These are phyloP conservation scores for Vitis amurensis DNA, from an alignment of 164 flowering plant species.

Conservation along the genomic window DNA sequence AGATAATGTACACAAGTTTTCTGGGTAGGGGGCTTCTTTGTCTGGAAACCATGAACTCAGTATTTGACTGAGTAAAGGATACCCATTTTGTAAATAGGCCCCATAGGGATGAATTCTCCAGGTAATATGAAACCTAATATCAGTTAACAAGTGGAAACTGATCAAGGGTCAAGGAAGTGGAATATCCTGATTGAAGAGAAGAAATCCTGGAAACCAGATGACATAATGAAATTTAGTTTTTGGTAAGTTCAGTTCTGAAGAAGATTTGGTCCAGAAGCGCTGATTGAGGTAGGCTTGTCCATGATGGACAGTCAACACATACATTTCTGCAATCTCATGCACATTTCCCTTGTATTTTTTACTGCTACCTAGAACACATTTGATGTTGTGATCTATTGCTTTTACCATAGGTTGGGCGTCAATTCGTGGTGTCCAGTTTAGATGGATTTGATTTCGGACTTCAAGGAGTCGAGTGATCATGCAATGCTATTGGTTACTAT, in stretches of 20 bases:
- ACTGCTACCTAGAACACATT: slow-evolving; percentile 23
- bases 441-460: slow-evolving; percentile 36
- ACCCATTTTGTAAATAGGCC: neutral
- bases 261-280: slow-evolving; percentile 23
- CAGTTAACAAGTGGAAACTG: neutral
- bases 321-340: slow-evolving; percentile 22
- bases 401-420: slow-evolving; percentile 57
- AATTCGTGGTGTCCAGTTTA: slow-evolving; percentile 33
- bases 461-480: slow-evolving; percentile 43
- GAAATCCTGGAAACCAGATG: slow-evolving; percentile 5
- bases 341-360: slow-evolving; percentile 13
- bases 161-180: neutral
- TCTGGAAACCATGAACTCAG: neutral
- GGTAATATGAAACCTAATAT: neutral
- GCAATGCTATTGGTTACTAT: slow-evolving; percentile 31
- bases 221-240: slow-evolving; percentile 7
- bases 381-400: slow-evolving; percentile 65
- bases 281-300: slow-evolving; percentile 48
- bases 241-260: slow-evolving; percentile 23
- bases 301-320: slow-evolving; percentile 18
- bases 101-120: neutral
- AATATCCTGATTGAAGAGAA: slow-evolving; percentile 6
- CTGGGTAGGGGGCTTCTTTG: neutral
- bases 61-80: neutral
- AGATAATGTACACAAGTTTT: neutral